Evolutionary conservation across 225 moss, liverwort and hornwort species (phyloP).

Genomic region (Polytrichum formosum): DNA sequence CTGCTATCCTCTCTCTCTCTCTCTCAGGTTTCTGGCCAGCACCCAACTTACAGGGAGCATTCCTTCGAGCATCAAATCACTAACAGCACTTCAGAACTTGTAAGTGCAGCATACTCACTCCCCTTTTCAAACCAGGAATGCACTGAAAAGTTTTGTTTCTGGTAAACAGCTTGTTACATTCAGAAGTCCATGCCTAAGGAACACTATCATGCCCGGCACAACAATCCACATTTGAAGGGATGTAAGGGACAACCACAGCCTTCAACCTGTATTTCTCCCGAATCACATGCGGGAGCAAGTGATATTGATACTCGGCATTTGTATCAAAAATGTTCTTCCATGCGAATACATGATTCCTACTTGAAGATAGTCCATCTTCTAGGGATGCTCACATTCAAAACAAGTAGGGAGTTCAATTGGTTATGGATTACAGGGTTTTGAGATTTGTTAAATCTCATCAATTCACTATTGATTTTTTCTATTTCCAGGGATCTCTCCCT

Average conservation of each 20-base stretch:
- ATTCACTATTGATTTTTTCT: not conserved
- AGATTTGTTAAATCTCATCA: not conserved
- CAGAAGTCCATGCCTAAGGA: too few species aligned
- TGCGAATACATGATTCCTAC: not conserved
- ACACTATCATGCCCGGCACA: too few species aligned
- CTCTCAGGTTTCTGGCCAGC: slow-evolving; percentile 27
- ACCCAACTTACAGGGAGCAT: slow-evolving; percentile 23
- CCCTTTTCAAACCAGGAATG: not conserved
- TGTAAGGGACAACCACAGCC: too few species aligned
- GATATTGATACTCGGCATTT: too few species aligned
- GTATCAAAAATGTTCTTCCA: not conserved
- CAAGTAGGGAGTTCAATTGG: not conserved
- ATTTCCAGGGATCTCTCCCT: slow-evolving; percentile 47
- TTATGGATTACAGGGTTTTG: not conserved
- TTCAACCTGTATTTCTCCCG: too few species aligned
- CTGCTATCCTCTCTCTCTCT: not conserved
- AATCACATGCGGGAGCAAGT: too few species aligned
- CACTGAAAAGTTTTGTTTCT: not conserved
- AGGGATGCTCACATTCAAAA: too few species aligned
- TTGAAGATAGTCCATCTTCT: too few species aligned
- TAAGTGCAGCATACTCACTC: slow-evolving; percentile 10
- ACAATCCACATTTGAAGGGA: too few species aligned
- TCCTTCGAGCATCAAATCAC: slow-evolving; percentile 23
- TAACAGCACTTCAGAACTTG: slow-evolving; percentile 34
- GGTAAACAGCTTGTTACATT: not conserved